Base-by-base conservation (phyloP, 129 eudicot genomes). In the Solidago caesia region DNA sequence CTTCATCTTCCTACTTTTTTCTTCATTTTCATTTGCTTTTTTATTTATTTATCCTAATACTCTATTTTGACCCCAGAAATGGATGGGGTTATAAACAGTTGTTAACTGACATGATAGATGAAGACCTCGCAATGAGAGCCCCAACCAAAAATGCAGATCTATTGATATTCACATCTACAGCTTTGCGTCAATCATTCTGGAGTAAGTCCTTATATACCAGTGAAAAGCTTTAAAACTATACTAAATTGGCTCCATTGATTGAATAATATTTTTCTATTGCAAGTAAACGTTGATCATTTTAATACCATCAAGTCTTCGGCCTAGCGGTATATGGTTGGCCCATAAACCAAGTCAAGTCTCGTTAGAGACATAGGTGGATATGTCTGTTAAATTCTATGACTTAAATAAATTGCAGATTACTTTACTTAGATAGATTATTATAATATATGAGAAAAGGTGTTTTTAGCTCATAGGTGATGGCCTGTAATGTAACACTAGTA, bases 51-150 rank as follows among this genome's bases (percentile, higher is more conserved):
- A 44, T 65, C n/a, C 43, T 68, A 44, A 67, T 33, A 43, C 55
- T 10, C 21, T 41, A 15, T 10, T 65, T 72, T 79, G 53, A 72
- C 60, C n/a, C 60, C 67, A 85, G 86, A 78, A 65, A 83, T n/a
- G 91, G 79, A 75, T 60, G 74, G 66, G 68, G 10, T 45, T 87
- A 74, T 27, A 89, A 88, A 57, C 43, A 56, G 43, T 66, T 90
- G 83, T 89, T 90, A 3, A 75, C 53, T 4, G 83, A 87, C n/a
- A 87, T 90, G 96, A 77, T 84, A 63, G 21, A 51, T 14, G 59
- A 77, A 51, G 93, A 87, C 25, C 89, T 87, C 79, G 96, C 91
- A 47, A 64, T 90, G 91, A 83, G 63, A 72, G 79, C 83, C 45
- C 9, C 29, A 15, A 8, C 84, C 13, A 52, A 33, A 68, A 84